Conservation (phyloP, 2,329 filamentous ascomycete genomes). For the Xylariales sp. region DNA sequence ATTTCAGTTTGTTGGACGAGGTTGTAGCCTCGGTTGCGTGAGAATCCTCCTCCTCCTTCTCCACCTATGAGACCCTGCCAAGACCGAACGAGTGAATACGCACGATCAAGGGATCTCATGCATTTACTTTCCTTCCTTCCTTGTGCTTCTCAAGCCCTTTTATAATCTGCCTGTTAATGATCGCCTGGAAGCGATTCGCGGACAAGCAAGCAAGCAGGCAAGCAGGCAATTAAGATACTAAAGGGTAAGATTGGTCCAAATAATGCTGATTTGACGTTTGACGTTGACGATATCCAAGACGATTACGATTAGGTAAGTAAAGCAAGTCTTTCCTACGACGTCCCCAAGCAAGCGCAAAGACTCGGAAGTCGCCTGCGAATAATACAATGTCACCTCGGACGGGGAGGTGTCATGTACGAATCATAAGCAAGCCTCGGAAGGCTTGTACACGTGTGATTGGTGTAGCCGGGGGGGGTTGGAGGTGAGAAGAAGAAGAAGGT, state of each 20-base stretch:
- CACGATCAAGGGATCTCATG: slow-evolving; percentile 37
- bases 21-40: slow-evolving; percentile 37
- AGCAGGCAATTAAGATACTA: neutral
- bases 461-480: slow-evolving; percentile 16
- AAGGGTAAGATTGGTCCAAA: neutral
- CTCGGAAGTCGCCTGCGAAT: slow-evolving; percentile 70
- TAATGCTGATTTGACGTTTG: neutral
- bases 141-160: neutral
- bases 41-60: slow-evolving; percentile 22
- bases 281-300: neutral
- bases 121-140: slow-evolving; percentile 13
- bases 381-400: slow-evolving; percentile 43
- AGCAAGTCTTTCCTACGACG: slow-evolving; percentile 68
- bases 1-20: slow-evolving; percentile 46
- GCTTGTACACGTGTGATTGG: slow-evolving; percentile 9
- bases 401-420: slow-evolving; percentile 27
- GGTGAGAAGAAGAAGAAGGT: slow-evolving; percentile 12
- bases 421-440: slow-evolving; percentile 26
- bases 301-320: slow-evolving; percentile 56
- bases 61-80: slow-evolving; percentile 30
- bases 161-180: neutral
- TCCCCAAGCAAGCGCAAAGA: slow-evolving; percentile 73
- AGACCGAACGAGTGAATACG: slow-evolving; percentile 28
- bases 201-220: no score
- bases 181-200: neutral